Conservation (phyloP, 2,329 filamentous ascomycete genomes). For the Ophiobolus disseminans region DNA sequence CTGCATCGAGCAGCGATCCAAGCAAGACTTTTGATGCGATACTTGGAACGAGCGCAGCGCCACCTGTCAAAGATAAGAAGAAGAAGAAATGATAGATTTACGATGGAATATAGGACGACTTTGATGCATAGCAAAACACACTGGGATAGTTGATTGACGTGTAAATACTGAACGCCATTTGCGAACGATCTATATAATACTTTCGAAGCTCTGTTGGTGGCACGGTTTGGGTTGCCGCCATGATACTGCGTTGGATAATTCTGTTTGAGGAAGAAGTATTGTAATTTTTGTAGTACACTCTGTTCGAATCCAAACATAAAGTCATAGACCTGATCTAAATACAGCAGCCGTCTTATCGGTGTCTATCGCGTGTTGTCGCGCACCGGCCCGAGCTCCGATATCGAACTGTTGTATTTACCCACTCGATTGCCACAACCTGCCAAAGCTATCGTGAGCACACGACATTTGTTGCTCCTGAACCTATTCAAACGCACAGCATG, state of each 20-base stretch:
- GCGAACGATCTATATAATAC: too few species aligned
- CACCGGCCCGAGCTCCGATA: conserved; percentile 27
- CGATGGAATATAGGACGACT: not conserved
- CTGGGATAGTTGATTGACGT: not conserved
- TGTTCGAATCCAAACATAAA: too few species aligned
- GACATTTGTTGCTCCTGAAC: not conserved
- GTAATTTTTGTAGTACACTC: too few species aligned
- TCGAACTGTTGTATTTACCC: conserved; percentile 14
- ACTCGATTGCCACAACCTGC: conserved; percentile 7
- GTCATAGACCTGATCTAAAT: too few species aligned
- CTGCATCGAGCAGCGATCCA: conserved; percentile 45
- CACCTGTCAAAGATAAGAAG: conserved; percentile 37
- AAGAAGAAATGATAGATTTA: conserved; percentile 32
- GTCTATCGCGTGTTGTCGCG: conserved; percentile 13
- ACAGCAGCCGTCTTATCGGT: not conserved
- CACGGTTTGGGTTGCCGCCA: too few species aligned
- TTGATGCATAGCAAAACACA: conserved; percentile 6
- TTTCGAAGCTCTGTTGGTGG: too few species aligned
- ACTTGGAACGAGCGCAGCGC: conserved; percentile 39
- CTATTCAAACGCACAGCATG: conserved; percentile 51
- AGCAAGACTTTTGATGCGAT: conserved; percentile 60
- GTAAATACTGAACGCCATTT: not conserved
- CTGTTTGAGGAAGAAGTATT: too few species aligned
- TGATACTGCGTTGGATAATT: too few species aligned
- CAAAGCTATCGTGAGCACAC: conserved; percentile 6